A percentile compares a stretch with the other conserved stretches of the same genome.
phyloP scores from a whole-genome alignment of 2,329 filamentous ascomycete species.

The Chaetomium globosum region DNA sequence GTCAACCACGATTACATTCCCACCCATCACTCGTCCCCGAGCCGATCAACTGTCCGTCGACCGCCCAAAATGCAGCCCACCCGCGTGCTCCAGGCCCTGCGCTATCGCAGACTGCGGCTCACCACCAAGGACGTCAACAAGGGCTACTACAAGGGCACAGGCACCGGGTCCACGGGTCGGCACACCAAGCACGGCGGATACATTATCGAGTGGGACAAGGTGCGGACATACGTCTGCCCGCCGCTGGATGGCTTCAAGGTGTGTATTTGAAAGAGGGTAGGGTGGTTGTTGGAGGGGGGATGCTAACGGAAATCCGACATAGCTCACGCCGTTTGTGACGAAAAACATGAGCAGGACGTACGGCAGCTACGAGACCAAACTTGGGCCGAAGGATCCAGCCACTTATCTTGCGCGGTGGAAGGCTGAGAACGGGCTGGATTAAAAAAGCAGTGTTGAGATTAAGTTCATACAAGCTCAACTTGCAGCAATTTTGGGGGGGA shows the following conservation, averaged over 20 bases:
- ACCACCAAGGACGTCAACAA: constrained; percentile 92
- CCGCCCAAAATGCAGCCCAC: constrained; percentile 65
- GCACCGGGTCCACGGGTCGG: constrained; percentile 81
- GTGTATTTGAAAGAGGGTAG: constrained; percentile 34
- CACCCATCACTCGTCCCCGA: background rate
- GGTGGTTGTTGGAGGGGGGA: too few relatives aligned
- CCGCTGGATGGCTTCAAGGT: constrained; percentile 73
- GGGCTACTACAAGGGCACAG: constrained; percentile 96
- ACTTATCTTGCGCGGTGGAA: constrained; percentile 69
- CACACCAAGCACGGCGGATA: constrained; percentile 86
- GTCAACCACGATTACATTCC: background rate
- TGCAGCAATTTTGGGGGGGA: background rate
- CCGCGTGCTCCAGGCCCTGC: constrained; percentile 63
- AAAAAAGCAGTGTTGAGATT: constrained; percentile 32
- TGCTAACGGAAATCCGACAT: background rate
- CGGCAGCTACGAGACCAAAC: constrained; percentile 55
- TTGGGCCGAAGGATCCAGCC: constrained; percentile 62
- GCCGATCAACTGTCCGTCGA: background rate
- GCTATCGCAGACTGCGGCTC: constrained; percentile 72
- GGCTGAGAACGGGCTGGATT: constrained; percentile 65
- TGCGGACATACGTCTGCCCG: constrained; percentile 87
- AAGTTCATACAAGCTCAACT: background rate
- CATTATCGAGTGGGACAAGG: constrained; percentile 79
- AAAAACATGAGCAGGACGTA: constrained; percentile 56
- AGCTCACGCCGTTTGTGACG: constrained; percentile 82